Percentiles rank a stretch among this genome's conserved stretches.
These are phyloP conservation scores for Trifolium dubium DNA, from an alignment of 306 rosid genomes.

Conservation along the genomic window DNA sequence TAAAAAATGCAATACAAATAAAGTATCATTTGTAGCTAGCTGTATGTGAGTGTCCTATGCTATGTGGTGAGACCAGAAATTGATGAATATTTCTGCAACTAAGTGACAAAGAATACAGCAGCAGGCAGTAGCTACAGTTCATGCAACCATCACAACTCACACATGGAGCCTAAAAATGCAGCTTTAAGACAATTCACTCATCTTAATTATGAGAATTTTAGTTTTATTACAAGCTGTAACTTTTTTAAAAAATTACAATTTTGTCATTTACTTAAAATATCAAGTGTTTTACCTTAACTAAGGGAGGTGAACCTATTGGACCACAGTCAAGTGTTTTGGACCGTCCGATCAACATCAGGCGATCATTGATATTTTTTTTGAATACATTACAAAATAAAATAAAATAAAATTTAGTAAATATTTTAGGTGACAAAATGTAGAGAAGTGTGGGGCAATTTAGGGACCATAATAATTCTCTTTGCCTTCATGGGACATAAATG, in stretches of 20 bases:
- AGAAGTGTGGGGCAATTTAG: neutral
- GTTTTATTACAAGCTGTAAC: constrained; percentile 27
- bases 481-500: neutral
- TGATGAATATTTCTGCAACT: constrained; percentile 43
- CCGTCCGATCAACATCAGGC: too few species aligned
- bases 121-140: constrained; percentile 26
- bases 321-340: too few species aligned
- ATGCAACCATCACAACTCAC: constrained; percentile 50
- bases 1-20: too few species aligned
- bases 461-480: neutral
- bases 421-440: neutral
- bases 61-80: constrained; percentile 25
- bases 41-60: constrained; percentile 7
- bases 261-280: constrained; percentile 17
- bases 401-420: neutral
- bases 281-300: neutral
- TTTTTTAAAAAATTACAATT: neutral
- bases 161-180: constrained; percentile 32
- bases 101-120: constrained; percentile 34
- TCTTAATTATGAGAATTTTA: constrained; percentile 26
- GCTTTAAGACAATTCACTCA: constrained; percentile 3
- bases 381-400: neutral
- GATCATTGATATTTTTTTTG: too few species aligned
- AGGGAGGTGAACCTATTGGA: neutral
- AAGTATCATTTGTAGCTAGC: constrained; percentile 13